Percentiles rank a stretch among this genome's conserved stretches.
Evolutionary conservation across 108 stramenopile genomes (phyloP).

Genomic region (Nitzschia palea): DNA sequence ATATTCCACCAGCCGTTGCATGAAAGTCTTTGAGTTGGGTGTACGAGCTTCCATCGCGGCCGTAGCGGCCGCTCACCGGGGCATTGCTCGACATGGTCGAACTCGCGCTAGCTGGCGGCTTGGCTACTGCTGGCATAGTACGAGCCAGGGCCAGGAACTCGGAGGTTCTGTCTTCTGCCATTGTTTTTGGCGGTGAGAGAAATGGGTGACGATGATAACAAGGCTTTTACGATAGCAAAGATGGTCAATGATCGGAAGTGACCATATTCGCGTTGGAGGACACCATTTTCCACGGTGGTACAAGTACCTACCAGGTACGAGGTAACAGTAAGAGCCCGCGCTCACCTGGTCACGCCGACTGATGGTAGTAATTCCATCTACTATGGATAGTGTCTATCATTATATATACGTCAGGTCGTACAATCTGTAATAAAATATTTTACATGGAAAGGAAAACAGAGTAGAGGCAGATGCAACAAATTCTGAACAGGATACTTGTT

Average conservation of each 20-base stretch:
- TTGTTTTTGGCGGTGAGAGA: constrained; percentile 1
- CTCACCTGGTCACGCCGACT: too few relatives aligned
- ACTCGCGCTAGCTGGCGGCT: constrained; percentile 13
- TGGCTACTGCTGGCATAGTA: constrained; percentile 28
- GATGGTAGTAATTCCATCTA: too few relatives aligned
- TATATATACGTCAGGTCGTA: too few relatives aligned
- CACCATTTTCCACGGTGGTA: background rate
- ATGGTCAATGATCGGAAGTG: background rate
- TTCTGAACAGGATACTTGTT: too few relatives aligned
- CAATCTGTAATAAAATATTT: too few relatives aligned
- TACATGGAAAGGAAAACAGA: too few relatives aligned
- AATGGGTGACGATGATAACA: background rate
- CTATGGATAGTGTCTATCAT: too few relatives aligned
- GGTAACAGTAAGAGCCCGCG: too few relatives aligned
- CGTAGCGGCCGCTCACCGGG: constrained; percentile 19
- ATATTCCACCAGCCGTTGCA: constrained; percentile 70
- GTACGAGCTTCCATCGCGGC: constrained; percentile 18
- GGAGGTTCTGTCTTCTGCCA: constrained; percentile 69
- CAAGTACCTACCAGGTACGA: too few relatives aligned
- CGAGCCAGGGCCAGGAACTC: constrained; percentile 78
- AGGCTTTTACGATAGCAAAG: background rate
- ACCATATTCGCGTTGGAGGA: background rate
- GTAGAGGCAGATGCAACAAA: too few relatives aligned
- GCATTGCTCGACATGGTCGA: constrained; percentile 15
- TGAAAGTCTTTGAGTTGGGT: constrained; percentile 73